Base-by-base conservation (phyloP, 2,329 filamentous ascomycete genomes). In the Aspergillus cejpii region DNA sequence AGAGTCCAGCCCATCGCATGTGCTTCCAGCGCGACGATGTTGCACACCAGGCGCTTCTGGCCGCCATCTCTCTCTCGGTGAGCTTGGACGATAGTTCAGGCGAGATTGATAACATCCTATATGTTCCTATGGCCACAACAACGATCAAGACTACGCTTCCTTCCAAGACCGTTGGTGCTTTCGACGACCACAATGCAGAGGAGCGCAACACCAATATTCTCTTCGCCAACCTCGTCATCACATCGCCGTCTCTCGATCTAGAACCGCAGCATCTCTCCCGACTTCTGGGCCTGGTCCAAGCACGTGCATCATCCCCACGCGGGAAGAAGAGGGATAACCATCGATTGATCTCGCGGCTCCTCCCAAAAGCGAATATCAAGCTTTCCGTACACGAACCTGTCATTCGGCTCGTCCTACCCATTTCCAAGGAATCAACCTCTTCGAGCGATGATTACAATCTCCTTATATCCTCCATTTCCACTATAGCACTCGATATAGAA, bases 381-480 rank as follows among this genome's bases (percentile, higher is more conserved):
- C 82, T 97, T 31, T 96, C 92, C 0, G 85, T 98, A 68, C 92
- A 98, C 60, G 92, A 98, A 63, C 92, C 92, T 1, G 94, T 98
- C 12, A 65, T 97, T 51, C 83, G 94, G 55, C 90, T 98, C 52
- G 82, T 90, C 6, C 73, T 98, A 3, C 90, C 90, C 4, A 83
- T 91, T 0, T 80, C 92, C 50, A 79, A 84, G 49, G 63, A 70
- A 38, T 65, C 72, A 4, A 62, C 70, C 41, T 67, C 66, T 31
- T 78, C 82, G 20, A 76, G 81, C 0, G 87, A 89, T 49, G 90
- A 97, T 53, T 97, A 92, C 55, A 92, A 98, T 61, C 76, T 98
- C 23, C 85, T 98, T 36, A 95, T 98, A 38, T 95, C 88, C 1
- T 92, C 89, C 2, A 87, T 95, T 8, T 97, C 94, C 0, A 95